Conservation (phyloP, 2,329 filamentous ascomycete species). For the Exophiala aquamarina region DNA sequence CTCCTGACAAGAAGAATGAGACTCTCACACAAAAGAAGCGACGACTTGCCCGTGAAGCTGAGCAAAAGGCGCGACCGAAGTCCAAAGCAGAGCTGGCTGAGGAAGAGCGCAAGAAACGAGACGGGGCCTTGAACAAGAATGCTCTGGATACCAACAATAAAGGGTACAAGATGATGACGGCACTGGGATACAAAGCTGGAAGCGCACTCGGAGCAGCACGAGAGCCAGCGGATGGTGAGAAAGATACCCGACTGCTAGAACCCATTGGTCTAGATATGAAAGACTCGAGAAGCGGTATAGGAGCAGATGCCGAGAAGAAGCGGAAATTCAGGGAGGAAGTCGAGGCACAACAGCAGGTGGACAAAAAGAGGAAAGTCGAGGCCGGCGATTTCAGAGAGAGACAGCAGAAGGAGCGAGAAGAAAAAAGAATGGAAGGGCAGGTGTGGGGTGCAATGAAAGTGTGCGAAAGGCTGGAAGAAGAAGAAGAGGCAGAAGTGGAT, state of each 20-base stretch:
- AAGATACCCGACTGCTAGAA: constrained; percentile 55
- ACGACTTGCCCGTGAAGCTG: constrained; percentile 61
- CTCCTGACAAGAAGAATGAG: constrained; percentile 50
- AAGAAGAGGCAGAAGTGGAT: constrained; percentile 25
- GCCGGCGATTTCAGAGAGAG: constrained; percentile 73
- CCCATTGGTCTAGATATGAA: constrained; percentile 77
- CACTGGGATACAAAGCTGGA: constrained; percentile 83
- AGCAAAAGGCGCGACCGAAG: constrained; percentile 61
- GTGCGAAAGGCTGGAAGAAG: constrained; percentile 69
- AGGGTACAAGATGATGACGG: constrained; percentile 93
- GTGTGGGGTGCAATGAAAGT: constrained; percentile 78
- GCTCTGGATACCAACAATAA: constrained; percentile 71
- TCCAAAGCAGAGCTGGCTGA: constrained; percentile 82
- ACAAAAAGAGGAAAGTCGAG: constrained; percentile 63
- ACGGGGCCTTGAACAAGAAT: constrained; percentile 73
- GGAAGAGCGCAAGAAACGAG: constrained; percentile 69
- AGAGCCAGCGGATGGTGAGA: constrained; percentile 30
- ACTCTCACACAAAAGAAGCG: constrained; percentile 62
- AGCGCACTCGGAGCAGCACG: constrained; percentile 68
- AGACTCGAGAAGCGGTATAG: constrained; percentile 78
- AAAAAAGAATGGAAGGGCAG: constrained; percentile 66
- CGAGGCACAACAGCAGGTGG: constrained; percentile 48
- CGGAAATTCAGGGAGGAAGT: constrained; percentile 67
- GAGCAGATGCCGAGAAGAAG: constrained; percentile 80
- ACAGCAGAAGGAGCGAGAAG: constrained; percentile 68